These are phyloP conservation scores for Solanum gracilifrons DNA, from an alignment of 257 asterid species.

Conservation along the genomic window DNA sequence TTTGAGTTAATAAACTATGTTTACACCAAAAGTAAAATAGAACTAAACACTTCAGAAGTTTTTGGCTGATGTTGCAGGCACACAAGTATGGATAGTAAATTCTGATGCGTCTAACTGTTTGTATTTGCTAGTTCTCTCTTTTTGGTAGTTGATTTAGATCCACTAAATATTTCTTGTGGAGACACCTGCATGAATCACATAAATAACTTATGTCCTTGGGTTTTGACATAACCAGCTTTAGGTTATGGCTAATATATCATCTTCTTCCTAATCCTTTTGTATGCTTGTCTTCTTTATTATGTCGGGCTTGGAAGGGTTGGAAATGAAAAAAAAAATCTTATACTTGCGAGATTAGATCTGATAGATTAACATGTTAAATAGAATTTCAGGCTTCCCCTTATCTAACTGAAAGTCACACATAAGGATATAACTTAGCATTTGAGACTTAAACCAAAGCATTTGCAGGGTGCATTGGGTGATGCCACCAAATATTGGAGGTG, in stretches of 20 bases:
- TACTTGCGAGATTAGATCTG: not conserved
- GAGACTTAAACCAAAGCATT: not conserved
- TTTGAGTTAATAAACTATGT: no score
- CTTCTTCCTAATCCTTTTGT: not conserved
- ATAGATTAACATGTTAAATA: not conserved
- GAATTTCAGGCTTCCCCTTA: not conserved
- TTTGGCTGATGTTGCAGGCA: not conserved
- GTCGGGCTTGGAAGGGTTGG: not conserved
- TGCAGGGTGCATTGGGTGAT: not conserved
- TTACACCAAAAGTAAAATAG: no score
- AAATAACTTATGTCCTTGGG: not conserved
- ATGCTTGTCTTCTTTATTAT: not conserved
- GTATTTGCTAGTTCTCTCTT: not conserved
- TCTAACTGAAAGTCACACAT: not conserved
- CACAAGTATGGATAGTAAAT: not conserved
- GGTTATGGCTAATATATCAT: not conserved
- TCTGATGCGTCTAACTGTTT: not conserved
- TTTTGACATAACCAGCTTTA: not conserved
- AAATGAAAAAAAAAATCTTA: not conserved
- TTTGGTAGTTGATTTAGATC: not conserved
- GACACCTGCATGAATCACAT: not conserved
- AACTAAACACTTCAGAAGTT: not conserved
- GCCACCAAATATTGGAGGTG: not conserved
- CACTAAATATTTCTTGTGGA: not conserved
- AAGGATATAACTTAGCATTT: not conserved